These are phyloP conservation scores for Crithidia thermophila DNA, from an alignment of 208 protist genomes.

Conservation along the genomic window DNA sequence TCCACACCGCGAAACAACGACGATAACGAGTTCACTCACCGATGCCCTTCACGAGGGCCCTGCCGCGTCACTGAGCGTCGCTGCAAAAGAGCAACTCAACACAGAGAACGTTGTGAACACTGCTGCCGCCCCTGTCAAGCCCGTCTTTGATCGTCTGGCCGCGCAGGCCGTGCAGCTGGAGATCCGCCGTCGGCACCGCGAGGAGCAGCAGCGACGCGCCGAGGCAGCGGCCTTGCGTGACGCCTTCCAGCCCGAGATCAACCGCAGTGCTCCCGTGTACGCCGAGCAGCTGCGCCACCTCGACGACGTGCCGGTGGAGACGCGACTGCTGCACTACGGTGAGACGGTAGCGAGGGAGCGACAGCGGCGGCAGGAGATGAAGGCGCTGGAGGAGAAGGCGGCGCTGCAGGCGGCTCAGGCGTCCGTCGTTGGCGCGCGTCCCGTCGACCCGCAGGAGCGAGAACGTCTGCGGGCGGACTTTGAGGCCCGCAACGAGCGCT, in stretches of 20 bases:
- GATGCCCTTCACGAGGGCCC: too few relatives aligned
- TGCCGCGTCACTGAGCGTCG: too few relatives aligned
- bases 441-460: conserved; percentile 12
- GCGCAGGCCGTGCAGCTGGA: conserved; percentile 38
- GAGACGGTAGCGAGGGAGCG: conserved; percentile 41
- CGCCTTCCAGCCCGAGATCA: conserved; percentile 67
- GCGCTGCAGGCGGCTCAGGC: conserved; percentile 4
- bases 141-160: conserved; percentile 67
- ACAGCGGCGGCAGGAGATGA: conserved; percentile 35
- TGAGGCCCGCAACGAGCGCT: conserved; percentile 34
- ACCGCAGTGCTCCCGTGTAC: conserved; percentile 25
- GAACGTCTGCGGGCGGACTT: conserved; percentile 39
- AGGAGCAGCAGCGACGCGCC: conserved; percentile 40
- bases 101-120: background rate
- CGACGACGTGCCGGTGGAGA: conserved; percentile 61
- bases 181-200: conserved; percentile 35
- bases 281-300: conserved; percentile 14
- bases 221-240: conserved; percentile 42
- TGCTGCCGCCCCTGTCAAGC: background rate
- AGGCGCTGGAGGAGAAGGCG: conserved; percentile 28
- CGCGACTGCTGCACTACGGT: conserved; percentile 82
- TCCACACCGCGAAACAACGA: background rate
- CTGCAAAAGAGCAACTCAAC: too few relatives aligned
- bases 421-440: background rate
- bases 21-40: too few relatives aligned